Base-by-base conservation (phyloP, 306 rosid genomes). In the Quercus cerris region DNA sequence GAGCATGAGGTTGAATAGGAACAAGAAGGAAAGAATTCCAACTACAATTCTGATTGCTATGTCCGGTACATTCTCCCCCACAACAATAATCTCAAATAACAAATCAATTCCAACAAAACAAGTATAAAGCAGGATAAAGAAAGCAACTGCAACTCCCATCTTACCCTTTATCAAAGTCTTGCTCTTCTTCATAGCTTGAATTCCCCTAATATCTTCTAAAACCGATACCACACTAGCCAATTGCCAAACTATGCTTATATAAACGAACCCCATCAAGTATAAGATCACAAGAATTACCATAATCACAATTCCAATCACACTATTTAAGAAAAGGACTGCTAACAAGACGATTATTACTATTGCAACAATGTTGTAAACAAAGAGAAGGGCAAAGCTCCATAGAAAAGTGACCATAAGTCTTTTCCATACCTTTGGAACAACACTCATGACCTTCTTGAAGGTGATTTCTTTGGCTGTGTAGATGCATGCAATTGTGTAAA, bases 221-320 rank as follows among this genome's bases (percentile, higher is more conserved):
- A 81, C 85, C 1, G 85, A 70, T 0, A 76, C 81, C 28, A 81
- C 81, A 5, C 77, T 76, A 1, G 81, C 85, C 78, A 81, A 23
- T 59, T 61, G 74, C 85, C 78, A 81, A 28, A 81, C 58, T 25
- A 81, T 56, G 74, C 56, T 59, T 20, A 81, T 46, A 19, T 81
- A 81, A 3, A 81, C 74, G 15, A 71, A 23, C 20, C 75, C 75
- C n/a, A 51, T 51, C n/a, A 25, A 51, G 59, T 71, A 71, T 49
- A 25, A 2, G 59, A 71, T 17, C 15, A 3, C 0, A 23, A 71
- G 38, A 51, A 71, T 8, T 15, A 14, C 8, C 2, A n/a, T 1
- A 15, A 71, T 49, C 18, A 14, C 13, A 25, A 4, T 0, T 12
- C 23, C 57, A 14, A 51, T 12, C 3, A 7, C 14, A 23, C 0